Evolutionary conservation across 164 flowering plant species (phyloP).

Genomic region (Chimonanthus praecox): DNA sequence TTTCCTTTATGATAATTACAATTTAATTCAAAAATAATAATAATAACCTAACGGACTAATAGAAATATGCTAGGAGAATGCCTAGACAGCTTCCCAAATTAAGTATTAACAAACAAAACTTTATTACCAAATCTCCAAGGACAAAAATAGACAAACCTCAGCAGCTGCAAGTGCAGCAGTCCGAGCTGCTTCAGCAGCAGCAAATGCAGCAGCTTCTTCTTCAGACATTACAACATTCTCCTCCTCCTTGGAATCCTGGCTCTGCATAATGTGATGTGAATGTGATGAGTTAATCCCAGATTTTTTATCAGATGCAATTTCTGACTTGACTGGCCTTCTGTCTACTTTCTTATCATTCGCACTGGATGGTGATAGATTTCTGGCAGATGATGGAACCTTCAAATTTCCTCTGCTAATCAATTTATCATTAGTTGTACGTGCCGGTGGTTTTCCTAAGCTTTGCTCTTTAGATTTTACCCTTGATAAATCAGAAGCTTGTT

Average conservation of each 20-base stretch:
- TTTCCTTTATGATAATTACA: background rate
- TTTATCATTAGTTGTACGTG: constrained; percentile 30
- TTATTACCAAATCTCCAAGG: background rate
- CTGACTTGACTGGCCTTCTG: constrained; percentile 36
- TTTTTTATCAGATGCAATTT: constrained; percentile 29
- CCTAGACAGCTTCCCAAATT: no score
- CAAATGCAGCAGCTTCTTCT: constrained; percentile 87
- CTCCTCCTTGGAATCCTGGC: constrained; percentile 37
- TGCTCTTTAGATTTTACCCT: constrained; percentile 48
- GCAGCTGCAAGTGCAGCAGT: constrained; percentile 92
- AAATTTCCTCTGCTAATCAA: constrained; percentile 29
- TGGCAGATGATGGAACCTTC: constrained; percentile 29
- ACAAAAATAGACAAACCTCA: constrained; percentile 52
- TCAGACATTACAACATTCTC: constrained; percentile 49
- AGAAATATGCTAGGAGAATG: background rate
- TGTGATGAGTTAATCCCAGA: constrained; percentile 35
- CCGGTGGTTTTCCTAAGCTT: constrained; percentile 53
- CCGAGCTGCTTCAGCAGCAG: constrained; percentile 92
- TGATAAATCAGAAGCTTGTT: constrained; percentile 50
- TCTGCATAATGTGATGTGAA: constrained; percentile 29
- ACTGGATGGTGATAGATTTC: constrained; percentile 31
- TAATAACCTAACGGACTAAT: no score
- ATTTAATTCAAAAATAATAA: background rate
- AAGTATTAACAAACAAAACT: background rate
- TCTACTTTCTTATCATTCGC: constrained; percentile 36